Evolutionary conservation across 140 eudicot genomes (phyloP).

Genomic region (Anethum foeniculum): DNA sequence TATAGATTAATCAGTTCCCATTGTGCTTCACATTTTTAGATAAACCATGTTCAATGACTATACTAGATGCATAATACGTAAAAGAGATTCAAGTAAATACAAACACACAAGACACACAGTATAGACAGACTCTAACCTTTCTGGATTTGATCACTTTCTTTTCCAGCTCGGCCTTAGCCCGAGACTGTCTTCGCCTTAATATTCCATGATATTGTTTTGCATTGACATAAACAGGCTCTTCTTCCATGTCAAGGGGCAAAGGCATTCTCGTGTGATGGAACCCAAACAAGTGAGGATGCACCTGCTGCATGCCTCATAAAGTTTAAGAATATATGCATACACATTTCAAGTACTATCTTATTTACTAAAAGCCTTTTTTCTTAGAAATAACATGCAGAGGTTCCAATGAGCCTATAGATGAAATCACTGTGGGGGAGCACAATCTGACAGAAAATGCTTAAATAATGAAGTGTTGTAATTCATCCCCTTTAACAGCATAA

Average conservation of each 20-base stretch:
- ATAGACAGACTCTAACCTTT: slow-evolving; percentile 37
- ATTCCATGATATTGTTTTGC: slow-evolving; percentile 81
- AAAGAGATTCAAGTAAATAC: background rate
- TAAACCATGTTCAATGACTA: background rate
- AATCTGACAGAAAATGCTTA: background rate
- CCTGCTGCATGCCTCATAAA: slow-evolving; percentile 24
- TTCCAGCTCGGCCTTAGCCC: slow-evolving; percentile 77
- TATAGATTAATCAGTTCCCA: background rate
- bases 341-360: background rate
- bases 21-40: background rate
- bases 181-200: slow-evolving; percentile 63
- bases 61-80: background rate
- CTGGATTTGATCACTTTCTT: slow-evolving; percentile 53
- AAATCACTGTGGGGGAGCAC: background rate
- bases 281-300: slow-evolving; percentile 51
- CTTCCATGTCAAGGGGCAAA: slow-evolving; percentile 68
- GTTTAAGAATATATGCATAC: slow-evolving; percentile 8
- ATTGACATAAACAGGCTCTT: slow-evolving; percentile 71
- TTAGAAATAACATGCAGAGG: background rate
- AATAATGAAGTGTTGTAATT: background rate
- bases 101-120: background rate
- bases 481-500: background rate
- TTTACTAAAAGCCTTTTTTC: background rate
- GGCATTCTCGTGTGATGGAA: slow-evolving; percentile 50
- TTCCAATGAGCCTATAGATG: background rate